Base-by-base conservation (phyloP, 371 early-diverging fungal species). In the Gilbertella persicaria region DNA sequence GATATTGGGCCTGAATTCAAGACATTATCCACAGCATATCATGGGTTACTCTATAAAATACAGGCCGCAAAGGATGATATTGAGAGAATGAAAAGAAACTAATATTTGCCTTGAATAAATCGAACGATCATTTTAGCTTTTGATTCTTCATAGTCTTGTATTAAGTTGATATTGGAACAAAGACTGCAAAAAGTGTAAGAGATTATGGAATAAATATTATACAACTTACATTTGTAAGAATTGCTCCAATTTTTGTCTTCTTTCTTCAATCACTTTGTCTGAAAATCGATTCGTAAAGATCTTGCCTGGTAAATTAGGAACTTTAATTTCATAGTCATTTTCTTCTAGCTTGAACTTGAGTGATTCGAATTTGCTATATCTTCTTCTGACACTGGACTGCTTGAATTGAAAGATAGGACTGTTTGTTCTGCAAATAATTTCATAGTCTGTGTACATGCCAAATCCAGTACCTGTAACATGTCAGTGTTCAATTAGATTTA, bases 341-440 rank as follows among this genome's bases (percentile, higher is more conserved):
- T 92, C 79, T 70, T 95, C 95, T 51, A 98, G 74, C 28, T 87
- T 89, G 65, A 96, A 95, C 43, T 92, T 76, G 73, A 96, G 91
- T 95, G 96, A 97, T 71, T 96, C 98, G 72, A 97, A 98, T 60
- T 97, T 97, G 64, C 92, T 91, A 77, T 96, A 98, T 45, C 98
- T 83, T 61, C 97, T 78, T 29, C 97, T 86, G 19, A 97, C 97
- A 9, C 75, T 66, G 4, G 93, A 93, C 17, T 80, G 60, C 55
- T 85, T 86, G 40, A 88, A 55, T 69, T 96, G 95, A 83, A 96
- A 98, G 20, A 91, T 86, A 10, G 98, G 98, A 46, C 96, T 92
- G 69, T 97, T 98, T 38, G 97, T 97, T 66, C 84, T 82, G 73
- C 93, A 94, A 47, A 95, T 76, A 56, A 98, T 90, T 71, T 98